phyloP scores from a whole-genome alignment of 345 rosid species.

The Abelmoschus esculentus region DNA sequence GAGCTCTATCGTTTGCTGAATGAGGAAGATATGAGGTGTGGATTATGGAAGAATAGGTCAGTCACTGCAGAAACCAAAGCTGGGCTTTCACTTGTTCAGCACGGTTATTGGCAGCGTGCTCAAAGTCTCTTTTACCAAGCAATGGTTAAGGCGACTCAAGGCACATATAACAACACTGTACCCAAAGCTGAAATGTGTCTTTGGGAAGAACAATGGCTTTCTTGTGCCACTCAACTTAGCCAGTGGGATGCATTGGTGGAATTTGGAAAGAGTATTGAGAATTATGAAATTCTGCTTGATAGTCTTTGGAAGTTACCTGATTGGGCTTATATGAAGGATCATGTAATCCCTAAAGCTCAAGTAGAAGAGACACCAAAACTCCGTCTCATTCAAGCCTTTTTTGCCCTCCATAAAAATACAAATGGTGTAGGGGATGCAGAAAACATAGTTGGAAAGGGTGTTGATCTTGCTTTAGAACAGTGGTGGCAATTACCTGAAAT shows the following conservation, averaged over 20 bases:
- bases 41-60: constrained; percentile 95
- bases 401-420: constrained; percentile 72
- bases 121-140: constrained; percentile 94
- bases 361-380: constrained; percentile 99
- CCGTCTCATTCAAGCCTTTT: constrained; percentile 81
- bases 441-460: constrained; percentile 80
- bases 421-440: constrained; percentile 91
- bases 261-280: constrained; percentile 85
- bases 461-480: constrained; percentile 89
- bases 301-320: constrained; percentile 93
- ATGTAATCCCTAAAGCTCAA: constrained; percentile 97
- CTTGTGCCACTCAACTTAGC: constrained; percentile 88
- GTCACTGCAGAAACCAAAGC: constrained; percentile 92
- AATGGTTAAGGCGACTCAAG: constrained; percentile 99
- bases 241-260: constrained; percentile 99
- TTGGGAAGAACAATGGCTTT: constrained; percentile 99
- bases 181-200: constrained; percentile 99
- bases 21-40: constrained; percentile 99
- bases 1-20: constrained; percentile 93
- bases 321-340: constrained; percentile 90
- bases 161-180: constrained; percentile 88
- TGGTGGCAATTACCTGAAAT: constrained; percentile 99
- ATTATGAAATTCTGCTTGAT: constrained; percentile 92
- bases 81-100: constrained; percentile 95
- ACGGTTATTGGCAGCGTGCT: constrained; percentile 95